Percentiles rank a stretch among this genome's conserved stretches.
phyloP scores from a whole-genome alignment of 106 monocot genomes.

The Platanthera guangdongensis region DNA sequence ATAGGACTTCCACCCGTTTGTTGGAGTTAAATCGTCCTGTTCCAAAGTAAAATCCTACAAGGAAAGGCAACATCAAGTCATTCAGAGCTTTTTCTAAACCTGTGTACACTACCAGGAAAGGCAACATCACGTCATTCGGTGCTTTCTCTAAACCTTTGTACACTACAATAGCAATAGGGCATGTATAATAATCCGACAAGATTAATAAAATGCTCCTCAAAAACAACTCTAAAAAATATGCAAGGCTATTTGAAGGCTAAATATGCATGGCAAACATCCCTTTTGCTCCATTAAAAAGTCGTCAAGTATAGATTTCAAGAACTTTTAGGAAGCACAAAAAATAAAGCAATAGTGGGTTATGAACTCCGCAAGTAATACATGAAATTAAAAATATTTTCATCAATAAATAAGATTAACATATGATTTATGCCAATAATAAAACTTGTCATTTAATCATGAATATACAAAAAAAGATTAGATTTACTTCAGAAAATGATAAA shows the following conservation, averaged over 20 bases:
- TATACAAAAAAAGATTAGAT: not conserved
- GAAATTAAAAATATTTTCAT: not conserved
- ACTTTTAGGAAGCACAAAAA: not conserved
- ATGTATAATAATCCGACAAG: not conserved
- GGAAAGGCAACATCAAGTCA: conserved; percentile 5
- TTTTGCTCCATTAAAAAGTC: not conserved
- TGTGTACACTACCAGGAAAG: conserved; percentile 23
- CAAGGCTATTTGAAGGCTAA: not conserved
- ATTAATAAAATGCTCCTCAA: not conserved
- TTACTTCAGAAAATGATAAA: not conserved
- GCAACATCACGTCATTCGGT: conserved; percentile 1
- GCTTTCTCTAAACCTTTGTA: conserved; percentile 2
- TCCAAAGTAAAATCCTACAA: conserved; percentile 86
- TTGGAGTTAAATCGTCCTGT: conserved; percentile 57
- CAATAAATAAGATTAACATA: not conserved
- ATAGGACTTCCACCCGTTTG: conserved; percentile 94
- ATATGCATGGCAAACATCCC: not conserved
- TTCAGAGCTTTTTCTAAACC: not conserved
- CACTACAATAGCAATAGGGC: not conserved
- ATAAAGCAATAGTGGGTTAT: not conserved
- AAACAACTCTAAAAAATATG: not conserved
- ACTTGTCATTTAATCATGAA: not conserved
- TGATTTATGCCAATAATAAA: not conserved
- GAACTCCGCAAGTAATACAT: not conserved
- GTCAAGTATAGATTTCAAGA: not conserved